phyloP scores from a whole-genome alignment of 805 yeast genomes.

The Kregervanrija fluxuum region DNA sequence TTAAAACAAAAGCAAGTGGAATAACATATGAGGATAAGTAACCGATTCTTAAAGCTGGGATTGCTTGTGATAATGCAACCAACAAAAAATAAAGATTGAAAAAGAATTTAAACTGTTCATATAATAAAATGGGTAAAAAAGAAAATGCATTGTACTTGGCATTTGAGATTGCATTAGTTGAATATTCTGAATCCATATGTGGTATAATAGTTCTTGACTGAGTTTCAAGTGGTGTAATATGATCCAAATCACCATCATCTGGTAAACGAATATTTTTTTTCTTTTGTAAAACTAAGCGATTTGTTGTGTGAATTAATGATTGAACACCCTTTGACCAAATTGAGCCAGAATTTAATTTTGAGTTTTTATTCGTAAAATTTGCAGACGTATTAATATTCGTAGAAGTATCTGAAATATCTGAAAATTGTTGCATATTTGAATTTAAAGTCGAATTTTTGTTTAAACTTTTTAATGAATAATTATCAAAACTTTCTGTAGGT shows the following conservation, averaged over 20 bases:
- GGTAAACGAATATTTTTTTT: slow-evolving; percentile 23
- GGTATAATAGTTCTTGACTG: slow-evolving; percentile 33
- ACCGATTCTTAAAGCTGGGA: slow-evolving; percentile 88
- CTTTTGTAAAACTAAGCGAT: slow-evolving; percentile 18
- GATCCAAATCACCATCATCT: slow-evolving; percentile 13
- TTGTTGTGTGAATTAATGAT: slow-evolving; percentile 20
- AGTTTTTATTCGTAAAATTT: neutral
- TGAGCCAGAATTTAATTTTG: slow-evolving; percentile 12
- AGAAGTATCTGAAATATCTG: too few relatives aligned
- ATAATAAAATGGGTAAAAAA: slow-evolving; percentile 81
- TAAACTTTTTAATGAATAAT: slow-evolving; percentile 24
- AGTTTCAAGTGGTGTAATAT: slow-evolving; percentile 1
- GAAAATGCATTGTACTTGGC: slow-evolving; percentile 89
- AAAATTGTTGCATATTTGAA: slow-evolving; percentile 3
- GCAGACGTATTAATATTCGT: too few relatives aligned
- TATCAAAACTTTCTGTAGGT: slow-evolving; percentile 25
- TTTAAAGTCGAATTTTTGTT: slow-evolving; percentile 5
- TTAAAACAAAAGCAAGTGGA: slow-evolving; percentile 86
- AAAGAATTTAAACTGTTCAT: slow-evolving; percentile 95
- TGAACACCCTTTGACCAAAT: slow-evolving; percentile 27
- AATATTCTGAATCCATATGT: slow-evolving; percentile 27
- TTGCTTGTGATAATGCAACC: slow-evolving; percentile 89
- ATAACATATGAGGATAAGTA: slow-evolving; percentile 88
- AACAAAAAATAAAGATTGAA: slow-evolving; percentile 86
- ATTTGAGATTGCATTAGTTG: slow-evolving; percentile 81